Evolutionary conservation across 2,329 filamentous ascomycete genomes (phyloP), one percentile per base, ranked within the genome.

Genomic region (Diaporthe sp.): DNA sequence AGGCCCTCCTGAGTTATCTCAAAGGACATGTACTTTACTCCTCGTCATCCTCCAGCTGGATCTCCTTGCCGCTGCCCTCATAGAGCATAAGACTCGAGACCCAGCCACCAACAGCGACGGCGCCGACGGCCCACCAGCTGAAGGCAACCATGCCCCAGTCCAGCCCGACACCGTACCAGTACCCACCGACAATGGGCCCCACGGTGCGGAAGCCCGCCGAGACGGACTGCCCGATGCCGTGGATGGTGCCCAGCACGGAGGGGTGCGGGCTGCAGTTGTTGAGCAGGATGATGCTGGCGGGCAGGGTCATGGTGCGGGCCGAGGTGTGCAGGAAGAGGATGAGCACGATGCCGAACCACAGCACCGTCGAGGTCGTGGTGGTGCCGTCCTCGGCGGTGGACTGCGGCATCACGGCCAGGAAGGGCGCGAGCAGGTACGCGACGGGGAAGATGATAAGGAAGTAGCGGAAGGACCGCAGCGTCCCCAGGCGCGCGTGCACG

Each of bases 281-380:
- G 58, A 92, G 83, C 12, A 92, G 82, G 74, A 92, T 91, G 49
- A 90, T 90, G 79, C 88, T 89, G 4, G 88, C 88, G 1, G 90
- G 90, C 12, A 90, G 82, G 0, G 89, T 89, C 79, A 96, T 95
- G 0, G 94, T 96, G 39, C 94, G 88, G 0, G 92, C 94, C 5
- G 92, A 86, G 22, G 95, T 94, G 81, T 96, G 94, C 12, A 95
- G 81, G 22, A 91, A 86, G 2, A 94, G 86, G 2, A 94, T 91
- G 2, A 90, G 80, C 0, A 88, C 86, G 75, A 94, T 92, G 22
- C 89, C 89, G 1, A 88, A 83, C 92, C 91, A 77, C 22, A 77
- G 70, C 46, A 93, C 85, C 15, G 73, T 61, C 8, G 75, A 76
- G 1, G 74, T 74, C 5, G 68, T 59, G 8, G 73, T 69, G 25